Evolutionary conservation across 2,329 filamentous ascomycete genomes (phyloP).

Genomic region (Beauveria sp.): DNA sequence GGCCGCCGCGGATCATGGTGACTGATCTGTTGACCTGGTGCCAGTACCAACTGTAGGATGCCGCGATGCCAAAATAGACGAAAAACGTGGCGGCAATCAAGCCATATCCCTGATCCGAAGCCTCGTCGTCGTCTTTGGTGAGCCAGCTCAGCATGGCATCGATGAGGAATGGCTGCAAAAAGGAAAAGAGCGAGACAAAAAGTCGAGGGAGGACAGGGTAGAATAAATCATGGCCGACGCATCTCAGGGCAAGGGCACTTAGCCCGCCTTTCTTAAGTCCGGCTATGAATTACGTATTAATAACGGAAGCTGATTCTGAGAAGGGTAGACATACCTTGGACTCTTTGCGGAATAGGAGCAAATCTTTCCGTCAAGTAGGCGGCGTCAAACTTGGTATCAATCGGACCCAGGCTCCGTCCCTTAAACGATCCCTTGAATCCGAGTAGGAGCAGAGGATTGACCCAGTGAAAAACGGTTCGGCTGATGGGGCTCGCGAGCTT

Average conservation of each 20-base stretch:
- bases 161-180: not conserved
- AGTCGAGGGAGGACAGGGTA: not conserved
- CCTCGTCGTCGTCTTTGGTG: not conserved
- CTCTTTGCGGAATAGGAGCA: not conserved
- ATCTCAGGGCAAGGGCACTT: not conserved
- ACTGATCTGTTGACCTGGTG: not conserved
- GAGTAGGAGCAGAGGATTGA: not conserved
- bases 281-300: not conserved
- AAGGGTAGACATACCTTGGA: not conserved
- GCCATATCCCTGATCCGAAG: not conserved
- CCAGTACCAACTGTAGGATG: slow-evolving; percentile 5
- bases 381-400: not conserved
- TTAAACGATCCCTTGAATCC: not conserved
- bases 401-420: not conserved
- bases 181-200: not conserved
- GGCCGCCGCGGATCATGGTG: slow-evolving; percentile 1
- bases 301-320: no score
- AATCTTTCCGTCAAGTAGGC: not conserved
- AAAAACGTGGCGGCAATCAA: not conserved
- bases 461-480: not conserved
- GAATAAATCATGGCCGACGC: not conserved
- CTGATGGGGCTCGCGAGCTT: not conserved
- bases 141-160: not conserved
- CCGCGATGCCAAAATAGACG: not conserved
- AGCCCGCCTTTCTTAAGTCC: not conserved